phyloP scores from a whole-genome alignment of 441 rosid species.

The Arabidopsis lyrata region DNA sequence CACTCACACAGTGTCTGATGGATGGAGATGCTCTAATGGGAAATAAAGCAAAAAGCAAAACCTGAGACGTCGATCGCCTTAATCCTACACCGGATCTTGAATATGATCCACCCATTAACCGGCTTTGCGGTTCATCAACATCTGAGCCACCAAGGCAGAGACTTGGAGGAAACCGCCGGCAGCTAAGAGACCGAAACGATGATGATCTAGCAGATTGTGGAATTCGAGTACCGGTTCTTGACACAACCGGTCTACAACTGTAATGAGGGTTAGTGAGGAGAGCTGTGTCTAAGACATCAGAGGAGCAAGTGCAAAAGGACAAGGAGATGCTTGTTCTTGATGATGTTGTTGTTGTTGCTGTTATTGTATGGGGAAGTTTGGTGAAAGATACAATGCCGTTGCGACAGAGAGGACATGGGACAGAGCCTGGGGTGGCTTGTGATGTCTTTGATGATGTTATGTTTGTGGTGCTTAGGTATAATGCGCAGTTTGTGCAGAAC shows the following conservation, averaged over 20 bases:
- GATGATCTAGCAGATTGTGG: constrained; percentile 57
- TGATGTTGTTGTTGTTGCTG: constrained; percentile 40
- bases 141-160: constrained; percentile 81
- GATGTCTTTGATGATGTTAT: constrained; percentile 53
- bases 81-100: constrained; percentile 63
- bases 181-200: constrained; percentile 76
- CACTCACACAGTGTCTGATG: no score
- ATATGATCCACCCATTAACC: constrained; percentile 42
- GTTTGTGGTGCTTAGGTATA: constrained; percentile 83
- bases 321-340: constrained; percentile 79
- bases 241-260: constrained; percentile 70
- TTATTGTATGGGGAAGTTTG: constrained; percentile 58
- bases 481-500: constrained; percentile 89
- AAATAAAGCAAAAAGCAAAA: no score
- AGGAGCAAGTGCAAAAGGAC: constrained; percentile 76
- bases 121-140: constrained; percentile 43
- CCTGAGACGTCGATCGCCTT: constrained; percentile 57
- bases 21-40: no score
- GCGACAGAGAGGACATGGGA: constrained; percentile 93
- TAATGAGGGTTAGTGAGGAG: constrained; percentile 59
- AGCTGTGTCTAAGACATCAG: constrained; percentile 63
- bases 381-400: constrained; percentile 82
- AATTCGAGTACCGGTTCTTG: constrained; percentile 52
- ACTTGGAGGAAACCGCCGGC: constrained; percentile 77
- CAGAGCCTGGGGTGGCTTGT: constrained; percentile 74